Percentiles rank a stretch among this genome's conserved stretches.
Conservation (phyloP, 352 stramenopile species). For the Phytopythium montanum region DNA sequence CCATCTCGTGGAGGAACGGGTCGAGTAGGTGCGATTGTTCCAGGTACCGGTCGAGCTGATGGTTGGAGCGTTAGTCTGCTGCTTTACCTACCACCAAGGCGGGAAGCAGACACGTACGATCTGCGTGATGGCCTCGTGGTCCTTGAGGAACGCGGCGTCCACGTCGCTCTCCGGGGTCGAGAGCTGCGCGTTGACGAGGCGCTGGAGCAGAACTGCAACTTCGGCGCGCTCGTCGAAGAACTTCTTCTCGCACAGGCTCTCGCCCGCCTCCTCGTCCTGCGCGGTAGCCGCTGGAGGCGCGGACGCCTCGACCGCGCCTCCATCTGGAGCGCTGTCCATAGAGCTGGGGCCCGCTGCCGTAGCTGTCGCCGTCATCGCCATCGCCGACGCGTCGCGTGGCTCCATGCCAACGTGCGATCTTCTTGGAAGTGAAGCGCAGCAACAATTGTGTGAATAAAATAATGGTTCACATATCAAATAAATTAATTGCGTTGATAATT, state of each 20-base stretch:
- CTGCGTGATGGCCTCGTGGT: conserved; percentile 33
- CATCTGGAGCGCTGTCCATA: no score
- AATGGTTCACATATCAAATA: no score
- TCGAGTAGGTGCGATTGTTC: conserved; percentile 91
- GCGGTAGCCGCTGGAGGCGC: not conserved
- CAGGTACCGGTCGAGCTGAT: conserved; percentile 83
- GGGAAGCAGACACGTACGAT: conserved; percentile 38
- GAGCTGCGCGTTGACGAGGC: conserved; percentile 27
- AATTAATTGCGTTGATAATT: no score
- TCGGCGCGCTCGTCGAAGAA: conserved; percentile 67
- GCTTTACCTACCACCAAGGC: not conserved
- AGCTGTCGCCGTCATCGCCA: not conserved
- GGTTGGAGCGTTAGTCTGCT: conserved; percentile 3
- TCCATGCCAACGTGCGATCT: no score
- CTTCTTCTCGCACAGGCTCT: conserved; percentile 50
- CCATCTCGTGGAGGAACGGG: conserved; percentile 69
- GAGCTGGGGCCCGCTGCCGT: no score
- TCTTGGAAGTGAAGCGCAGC: no score
- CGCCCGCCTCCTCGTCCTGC: conserved; percentile 14
- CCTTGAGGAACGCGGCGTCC: conserved; percentile 35
- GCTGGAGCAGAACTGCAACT: conserved; percentile 35
- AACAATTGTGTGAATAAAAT: no score
- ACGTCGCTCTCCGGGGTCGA: conserved; percentile 35
- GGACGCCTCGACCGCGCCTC: no score
- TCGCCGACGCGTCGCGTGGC: not conserved